These are phyloP conservation scores for Arthroderma uncinatum DNA, from an alignment of 2,329 filamentous ascomycete genomes.

Conservation along the genomic window DNA sequence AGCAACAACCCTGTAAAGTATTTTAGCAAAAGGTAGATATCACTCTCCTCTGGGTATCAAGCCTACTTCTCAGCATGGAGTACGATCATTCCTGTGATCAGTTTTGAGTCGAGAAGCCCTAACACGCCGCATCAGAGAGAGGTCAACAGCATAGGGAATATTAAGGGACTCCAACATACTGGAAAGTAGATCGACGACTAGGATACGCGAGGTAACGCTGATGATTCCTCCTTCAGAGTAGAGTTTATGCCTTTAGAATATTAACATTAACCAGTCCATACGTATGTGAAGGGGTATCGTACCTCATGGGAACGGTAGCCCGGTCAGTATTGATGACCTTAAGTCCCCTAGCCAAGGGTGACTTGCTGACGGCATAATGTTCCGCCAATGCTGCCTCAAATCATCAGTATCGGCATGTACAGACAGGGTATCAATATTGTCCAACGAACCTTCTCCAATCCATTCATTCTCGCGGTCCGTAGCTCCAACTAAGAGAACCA, in stretches of 20 bases:
- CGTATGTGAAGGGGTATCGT: slow-evolving; percentile 9
- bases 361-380: slow-evolving; percentile 80
- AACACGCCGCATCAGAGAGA: slow-evolving; percentile 12
- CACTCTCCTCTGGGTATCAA: neutral
- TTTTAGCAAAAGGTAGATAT: neutral
- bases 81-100: slow-evolving; percentile 74
- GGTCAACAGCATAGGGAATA: neutral
- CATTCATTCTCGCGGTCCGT: slow-evolving; percentile 90
- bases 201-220: slow-evolving; percentile 88
- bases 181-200: slow-evolving; percentile 90
- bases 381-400: slow-evolving; percentile 60
- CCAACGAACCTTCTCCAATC: slow-evolving; percentile 62
- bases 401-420: slow-evolving; percentile 7
- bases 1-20: slow-evolving; percentile 52
- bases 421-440: neutral
- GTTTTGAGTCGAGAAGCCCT: slow-evolving; percentile 63
- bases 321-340: slow-evolving; percentile 90
- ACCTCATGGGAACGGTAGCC: slow-evolving; percentile 66
- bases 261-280: neutral
- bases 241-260: slow-evolving; percentile 61
- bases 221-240: slow-evolving; percentile 83
- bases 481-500: slow-evolving; percentile 79
- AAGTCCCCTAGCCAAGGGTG: slow-evolving; percentile 70
- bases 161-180: slow-evolving; percentile 24
- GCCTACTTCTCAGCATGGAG: slow-evolving; percentile 66